Evolutionary conservation across 2,329 filamentous ascomycete genomes (phyloP).

Genomic region (Cladophialophora psammophila): DNA sequence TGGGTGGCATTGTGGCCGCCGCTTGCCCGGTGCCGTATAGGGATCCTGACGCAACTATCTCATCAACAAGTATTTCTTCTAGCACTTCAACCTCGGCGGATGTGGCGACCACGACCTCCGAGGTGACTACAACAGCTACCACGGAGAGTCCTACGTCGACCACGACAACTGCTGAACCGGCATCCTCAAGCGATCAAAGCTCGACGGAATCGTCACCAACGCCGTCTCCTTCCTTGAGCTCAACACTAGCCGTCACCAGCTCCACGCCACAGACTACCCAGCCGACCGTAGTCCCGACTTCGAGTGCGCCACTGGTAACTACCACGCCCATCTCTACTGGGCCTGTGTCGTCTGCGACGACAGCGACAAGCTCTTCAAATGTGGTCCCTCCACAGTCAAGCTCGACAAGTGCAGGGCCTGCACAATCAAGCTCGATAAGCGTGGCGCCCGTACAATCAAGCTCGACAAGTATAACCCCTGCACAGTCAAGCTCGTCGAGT

Average conservation of each 20-base stretch:
- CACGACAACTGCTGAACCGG: constrained; percentile 16
- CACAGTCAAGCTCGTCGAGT: constrained; percentile 10
- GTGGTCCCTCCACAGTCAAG: background rate
- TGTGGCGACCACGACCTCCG: constrained; percentile 12
- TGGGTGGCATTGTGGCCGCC: constrained; percentile 35
- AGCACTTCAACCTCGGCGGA: constrained; percentile 2
- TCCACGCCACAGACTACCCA: background rate
- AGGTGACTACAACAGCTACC: constrained; percentile 9
- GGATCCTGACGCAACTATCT: constrained; percentile 17
- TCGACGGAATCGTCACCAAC: constrained; percentile 9
- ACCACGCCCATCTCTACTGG: background rate
- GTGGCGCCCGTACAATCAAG: constrained; percentile 2
- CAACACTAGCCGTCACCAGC: background rate
- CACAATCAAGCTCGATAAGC: background rate
- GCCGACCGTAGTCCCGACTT: background rate
- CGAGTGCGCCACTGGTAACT: background rate
- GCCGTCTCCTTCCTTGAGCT: constrained; percentile 9
- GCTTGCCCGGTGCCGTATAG: constrained; percentile 27
- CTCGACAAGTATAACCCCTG: constrained; percentile 8
- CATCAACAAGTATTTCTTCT: background rate
- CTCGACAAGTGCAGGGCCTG: background rate
- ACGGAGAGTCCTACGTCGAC: background rate
- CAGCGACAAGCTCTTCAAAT: constrained; percentile 20
- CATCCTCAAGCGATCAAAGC: constrained; percentile 10
- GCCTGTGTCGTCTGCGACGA: background rate